phyloP scores from a whole-genome alignment of 1,284 basidiomycete species.

The Leccinum pallidistipes region DNA sequence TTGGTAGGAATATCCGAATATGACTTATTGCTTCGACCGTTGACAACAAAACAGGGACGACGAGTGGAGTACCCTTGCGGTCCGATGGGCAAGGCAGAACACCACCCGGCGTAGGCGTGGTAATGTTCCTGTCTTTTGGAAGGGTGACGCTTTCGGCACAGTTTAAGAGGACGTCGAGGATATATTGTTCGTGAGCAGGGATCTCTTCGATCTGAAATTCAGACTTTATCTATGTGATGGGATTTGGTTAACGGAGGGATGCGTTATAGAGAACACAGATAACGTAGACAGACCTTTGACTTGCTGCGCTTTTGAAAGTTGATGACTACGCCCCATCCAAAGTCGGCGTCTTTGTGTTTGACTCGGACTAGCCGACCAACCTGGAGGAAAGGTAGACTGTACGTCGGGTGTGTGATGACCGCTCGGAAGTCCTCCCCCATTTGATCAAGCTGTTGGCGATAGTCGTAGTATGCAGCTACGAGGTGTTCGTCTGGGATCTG shows the following conservation, averaged over 20 bases:
- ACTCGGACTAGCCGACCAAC: slow-evolving; percentile 90
- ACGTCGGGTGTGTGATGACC: slow-evolving; percentile 94
- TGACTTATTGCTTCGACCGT: slow-evolving; percentile 88
- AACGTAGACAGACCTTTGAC: slow-evolving; percentile 55
- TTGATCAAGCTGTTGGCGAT: slow-evolving; percentile 88
- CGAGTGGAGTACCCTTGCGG: slow-evolving; percentile 79
- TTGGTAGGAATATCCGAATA: slow-evolving; percentile 86
- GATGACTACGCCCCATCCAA: slow-evolving; percentile 95
- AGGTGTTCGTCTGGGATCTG: slow-evolving; percentile 81
- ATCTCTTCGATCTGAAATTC: slow-evolving; percentile 56
- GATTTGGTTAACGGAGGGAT: background rate
- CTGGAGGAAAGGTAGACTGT: slow-evolving; percentile 92
- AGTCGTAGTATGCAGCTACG: slow-evolving; percentile 90
- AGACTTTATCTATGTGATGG: slow-evolving; percentile 22
- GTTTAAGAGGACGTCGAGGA: slow-evolving; percentile 91
- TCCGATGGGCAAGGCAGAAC: slow-evolving; percentile 73
- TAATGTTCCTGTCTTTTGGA: slow-evolving; percentile 59
- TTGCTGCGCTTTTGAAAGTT: slow-evolving; percentile 87
- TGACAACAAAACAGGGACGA: slow-evolving; percentile 88
- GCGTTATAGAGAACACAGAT: slow-evolving; percentile 11
- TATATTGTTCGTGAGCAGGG: slow-evolving; percentile 86
- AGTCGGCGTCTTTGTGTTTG: slow-evolving; percentile 85
- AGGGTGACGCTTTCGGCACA: slow-evolving; percentile 68
- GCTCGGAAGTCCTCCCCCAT: slow-evolving; percentile 86
- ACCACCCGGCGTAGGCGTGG: slow-evolving; percentile 61